Evolutionary conservation across 495 filamentous ascomycete species (phyloP), one percentile per base, ranked within the genome.

Genomic region (Penicillium coprophilum): DNA sequence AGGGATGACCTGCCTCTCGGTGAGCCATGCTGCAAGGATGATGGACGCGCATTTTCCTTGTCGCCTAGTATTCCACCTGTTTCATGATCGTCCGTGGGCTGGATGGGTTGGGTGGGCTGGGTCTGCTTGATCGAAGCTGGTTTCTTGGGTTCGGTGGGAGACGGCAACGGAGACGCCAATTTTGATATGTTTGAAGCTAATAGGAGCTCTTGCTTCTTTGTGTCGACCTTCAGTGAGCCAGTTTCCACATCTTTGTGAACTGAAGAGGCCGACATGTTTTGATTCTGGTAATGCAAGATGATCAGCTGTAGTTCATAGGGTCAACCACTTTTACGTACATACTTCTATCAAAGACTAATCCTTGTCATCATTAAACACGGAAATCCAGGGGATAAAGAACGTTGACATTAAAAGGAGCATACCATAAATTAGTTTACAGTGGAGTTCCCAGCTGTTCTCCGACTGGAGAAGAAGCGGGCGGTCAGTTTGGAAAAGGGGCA

Each of bases 91-190:
- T 65, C 61, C 28, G 53, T 45, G 17, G 39, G 28, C 36, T 55
- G 58, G 15, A 24, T 24, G 23, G 23, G 23, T 24, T 24, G 23
- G 28, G 52, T 45, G 17, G 39, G 28, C 36, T 55, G 58, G 15
- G 17, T 28, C 46, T 64, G 53, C 36, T 61, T 60, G 39, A 56
- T 46, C 34, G 63, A 59, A 36, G 58, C 52, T 5, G 67, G 56
- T 58, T 54, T 56, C 49, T 68, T 65, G 46, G 63, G 24, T 54
- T 62, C 66, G 32, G 72, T 71, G 0, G 70, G 70, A 40, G 72
- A 73, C 50, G 68, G 72, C 48, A 73, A 65, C 15, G 71, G 63
- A 8, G 72, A 69, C 12, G 67, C 63, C 45, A 71, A 46, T 53
- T 66, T 71, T 40, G 64, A 43, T 19, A 44, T 57, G 44, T 64